Evolutionary conservation across 2,329 filamentous ascomycete species (phyloP).

Genomic region (Fusarium caatingaense): DNA sequence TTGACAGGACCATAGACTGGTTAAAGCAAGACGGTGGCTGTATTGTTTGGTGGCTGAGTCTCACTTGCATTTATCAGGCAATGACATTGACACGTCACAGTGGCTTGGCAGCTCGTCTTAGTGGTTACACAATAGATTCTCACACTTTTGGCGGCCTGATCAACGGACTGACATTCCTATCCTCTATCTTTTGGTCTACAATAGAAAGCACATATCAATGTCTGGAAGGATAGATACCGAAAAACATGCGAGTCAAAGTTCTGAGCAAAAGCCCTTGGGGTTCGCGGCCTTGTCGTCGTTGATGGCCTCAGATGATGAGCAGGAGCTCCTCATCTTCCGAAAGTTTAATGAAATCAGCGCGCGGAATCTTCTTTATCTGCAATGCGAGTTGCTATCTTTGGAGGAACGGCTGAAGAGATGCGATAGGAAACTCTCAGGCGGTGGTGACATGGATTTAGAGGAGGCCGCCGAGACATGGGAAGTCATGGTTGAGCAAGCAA

Average conservation of each 20-base stretch:
- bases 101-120: too few species aligned
- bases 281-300: background rate
- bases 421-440: background rate
- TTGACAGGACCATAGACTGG: too few species aligned
- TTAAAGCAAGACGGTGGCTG: too few species aligned
- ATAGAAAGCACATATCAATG: background rate
- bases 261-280: background rate
- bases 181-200: background rate
- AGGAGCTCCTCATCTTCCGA: background rate
- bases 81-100: too few species aligned
- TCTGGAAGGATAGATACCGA: background rate
- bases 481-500: background rate
- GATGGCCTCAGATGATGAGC: background rate
- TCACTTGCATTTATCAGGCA: too few species aligned
- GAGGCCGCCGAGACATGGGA: conserved; percentile 13
- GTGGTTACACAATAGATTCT: too few species aligned
- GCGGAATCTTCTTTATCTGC: background rate
- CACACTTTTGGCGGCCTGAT: too few species aligned
- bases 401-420: background rate
- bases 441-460: background rate
- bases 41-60: too few species aligned
- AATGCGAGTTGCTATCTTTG: background rate
- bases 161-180: too few species aligned
- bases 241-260: background rate
- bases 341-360: background rate